Conservation (phyloP, 1,139 yeast species). For the Candida sp. region DNA sequence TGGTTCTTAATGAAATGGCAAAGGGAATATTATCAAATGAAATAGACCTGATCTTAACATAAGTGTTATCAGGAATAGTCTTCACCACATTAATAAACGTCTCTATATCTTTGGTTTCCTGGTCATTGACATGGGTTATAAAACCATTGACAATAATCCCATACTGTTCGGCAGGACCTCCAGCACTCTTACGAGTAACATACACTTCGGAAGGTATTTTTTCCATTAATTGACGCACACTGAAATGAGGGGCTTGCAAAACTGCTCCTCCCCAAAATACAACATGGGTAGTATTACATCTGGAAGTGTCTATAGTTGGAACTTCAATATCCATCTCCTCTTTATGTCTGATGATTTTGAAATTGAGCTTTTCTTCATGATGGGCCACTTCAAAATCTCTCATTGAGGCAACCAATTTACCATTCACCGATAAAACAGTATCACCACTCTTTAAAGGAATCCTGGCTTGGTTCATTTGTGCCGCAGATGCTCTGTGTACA, state of each 20-base stretch:
- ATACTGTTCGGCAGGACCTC: slow-evolving; percentile 85
- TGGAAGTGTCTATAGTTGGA: slow-evolving; percentile 57
- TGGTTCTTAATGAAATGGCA: slow-evolving; percentile 83
- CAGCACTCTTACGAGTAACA: slow-evolving; percentile 66
- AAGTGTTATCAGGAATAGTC: slow-evolving; percentile 71
- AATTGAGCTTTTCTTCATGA: slow-evolving; percentile 41
- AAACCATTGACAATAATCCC: slow-evolving; percentile 77
- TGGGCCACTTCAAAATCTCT: slow-evolving; percentile 63
- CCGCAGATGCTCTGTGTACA: slow-evolving; percentile 67
- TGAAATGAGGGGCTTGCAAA: slow-evolving; percentile 52
- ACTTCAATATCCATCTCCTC: slow-evolving; percentile 51
- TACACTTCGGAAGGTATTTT: slow-evolving; percentile 81
- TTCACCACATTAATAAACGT: slow-evolving; percentile 62
- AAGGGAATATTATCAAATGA: slow-evolving; percentile 84
- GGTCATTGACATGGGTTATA: slow-evolving; percentile 85
- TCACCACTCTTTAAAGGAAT: slow-evolving; percentile 58
- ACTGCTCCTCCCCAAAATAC: slow-evolving; percentile 83
- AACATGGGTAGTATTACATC: slow-evolving; percentile 61
- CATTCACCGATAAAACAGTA: slow-evolving; percentile 69
- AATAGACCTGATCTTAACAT: slow-evolving; percentile 76
- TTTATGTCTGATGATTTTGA: slow-evolving; percentile 62
- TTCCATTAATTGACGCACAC: slow-evolving; percentile 63
- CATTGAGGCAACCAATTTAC: slow-evolving; percentile 57
- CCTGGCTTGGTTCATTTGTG: slow-evolving; percentile 21
- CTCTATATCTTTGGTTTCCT: slow-evolving; percentile 65